Evolutionary conservation across 495 filamentous ascomycete species (phyloP).

Genomic region (Chaetomium tenue): DNA sequence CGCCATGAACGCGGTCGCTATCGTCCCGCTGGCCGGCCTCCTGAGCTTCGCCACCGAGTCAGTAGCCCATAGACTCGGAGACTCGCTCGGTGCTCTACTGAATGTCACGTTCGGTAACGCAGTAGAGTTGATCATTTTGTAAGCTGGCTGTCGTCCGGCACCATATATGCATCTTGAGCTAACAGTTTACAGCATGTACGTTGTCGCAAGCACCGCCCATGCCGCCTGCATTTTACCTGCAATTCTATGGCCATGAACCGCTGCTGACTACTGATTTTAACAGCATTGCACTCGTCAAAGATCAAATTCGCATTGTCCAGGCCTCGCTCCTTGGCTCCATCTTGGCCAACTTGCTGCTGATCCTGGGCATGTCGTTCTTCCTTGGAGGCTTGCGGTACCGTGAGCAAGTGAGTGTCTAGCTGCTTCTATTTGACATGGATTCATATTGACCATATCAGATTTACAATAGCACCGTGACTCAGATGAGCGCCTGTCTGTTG

Average conservation of each 20-base stretch:
- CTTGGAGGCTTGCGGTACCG: slow-evolving; percentile 81
- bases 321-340: slow-evolving; percentile 88
- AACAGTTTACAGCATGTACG: slow-evolving; percentile 38
- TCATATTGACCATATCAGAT: slow-evolving; percentile 61
- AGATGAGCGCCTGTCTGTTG: slow-evolving; percentile 91
- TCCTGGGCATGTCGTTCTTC: slow-evolving; percentile 88
- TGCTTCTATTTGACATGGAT: slow-evolving; percentile 8
- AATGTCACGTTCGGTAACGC: slow-evolving; percentile 90
- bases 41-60: slow-evolving; percentile 78
- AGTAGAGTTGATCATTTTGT: slow-evolving; percentile 54
- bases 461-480: slow-evolving; percentile 91
- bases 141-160: slow-evolving; percentile 56
- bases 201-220: slow-evolving; percentile 6
- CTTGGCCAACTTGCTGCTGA: slow-evolving; percentile 82
- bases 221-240: not conserved
- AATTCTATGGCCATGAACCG: not conserved
- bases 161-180: not conserved
- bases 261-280: slow-evolving; percentile 5
- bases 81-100: slow-evolving; percentile 76
- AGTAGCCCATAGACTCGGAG: slow-evolving; percentile 73
- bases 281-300: slow-evolving; percentile 68
- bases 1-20: slow-evolving; percentile 79
- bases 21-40: slow-evolving; percentile 78
- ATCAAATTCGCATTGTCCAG: slow-evolving; percentile 88
- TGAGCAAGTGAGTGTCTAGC: slow-evolving; percentile 54